A percentile compares a stretch with the other conserved stretches of the same genome.
These are phyloP conservation scores for Xylariaceae sp. DNA, from an alignment of 2,329 filamentous ascomycete genomes.

Conservation along the genomic window DNA sequence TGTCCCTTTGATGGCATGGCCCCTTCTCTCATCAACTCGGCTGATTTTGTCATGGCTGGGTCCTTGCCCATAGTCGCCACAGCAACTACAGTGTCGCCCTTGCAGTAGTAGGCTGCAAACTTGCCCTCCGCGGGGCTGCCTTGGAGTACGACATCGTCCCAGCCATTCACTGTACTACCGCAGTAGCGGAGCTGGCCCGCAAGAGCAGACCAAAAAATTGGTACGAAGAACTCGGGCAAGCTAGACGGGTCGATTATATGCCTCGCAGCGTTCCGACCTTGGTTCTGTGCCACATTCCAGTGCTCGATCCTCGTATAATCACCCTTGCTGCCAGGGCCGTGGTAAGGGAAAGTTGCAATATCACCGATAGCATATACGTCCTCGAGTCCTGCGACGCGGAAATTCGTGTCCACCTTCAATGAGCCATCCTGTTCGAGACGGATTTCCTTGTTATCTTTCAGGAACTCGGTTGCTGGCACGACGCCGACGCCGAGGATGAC, in stretches of 20 bases:
- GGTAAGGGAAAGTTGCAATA: slow-evolving; percentile 91
- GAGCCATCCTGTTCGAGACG: slow-evolving; percentile 81
- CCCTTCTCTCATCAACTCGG: slow-evolving; percentile 76
- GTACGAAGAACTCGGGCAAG: slow-evolving; percentile 71
- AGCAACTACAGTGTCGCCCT: slow-evolving; percentile 81
- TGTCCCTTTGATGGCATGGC: slow-evolving; percentile 82
- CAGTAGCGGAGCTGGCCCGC: slow-evolving; percentile 89
- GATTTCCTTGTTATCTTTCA: slow-evolving; percentile 67
- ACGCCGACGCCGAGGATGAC: slow-evolving; percentile 92
- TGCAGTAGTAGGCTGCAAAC: slow-evolving; percentile 85
- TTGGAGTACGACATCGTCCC: slow-evolving; percentile 77
- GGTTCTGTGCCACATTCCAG: slow-evolving; percentile 97
- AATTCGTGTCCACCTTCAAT: slow-evolving; percentile 73
- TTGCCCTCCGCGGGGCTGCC: slow-evolving; percentile 73
- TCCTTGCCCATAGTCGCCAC: slow-evolving; percentile 89
- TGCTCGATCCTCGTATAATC: slow-evolving; percentile 82
- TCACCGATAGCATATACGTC: slow-evolving; percentile 93
- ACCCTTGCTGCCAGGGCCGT: slow-evolving; percentile 78
- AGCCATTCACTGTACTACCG: slow-evolving; percentile 78
- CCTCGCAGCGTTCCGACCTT: slow-evolving; percentile 73
- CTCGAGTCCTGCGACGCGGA: slow-evolving; percentile 68
- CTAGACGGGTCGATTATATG: slow-evolving; percentile 66
- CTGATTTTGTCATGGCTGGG: slow-evolving; percentile 75
- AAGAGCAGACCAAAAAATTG: slow-evolving; percentile 94
- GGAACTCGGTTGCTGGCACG: slow-evolving; percentile 75